These are phyloP conservation scores for Houttuynia cordata DNA, from an alignment of 164 flowering plant species.

Conservation along the genomic window DNA sequence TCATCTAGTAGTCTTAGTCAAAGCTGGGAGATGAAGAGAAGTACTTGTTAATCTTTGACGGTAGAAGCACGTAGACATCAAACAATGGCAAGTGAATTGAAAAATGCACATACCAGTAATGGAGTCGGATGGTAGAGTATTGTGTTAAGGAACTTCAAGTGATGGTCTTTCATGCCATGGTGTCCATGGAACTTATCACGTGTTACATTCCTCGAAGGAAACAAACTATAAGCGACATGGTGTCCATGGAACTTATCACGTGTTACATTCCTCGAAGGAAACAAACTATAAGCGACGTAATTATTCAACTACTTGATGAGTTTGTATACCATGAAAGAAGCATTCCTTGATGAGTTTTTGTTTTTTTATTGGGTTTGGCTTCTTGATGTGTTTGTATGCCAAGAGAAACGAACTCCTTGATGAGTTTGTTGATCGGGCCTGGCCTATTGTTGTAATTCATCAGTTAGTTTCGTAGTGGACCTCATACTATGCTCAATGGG, in stretches of 20 bases:
- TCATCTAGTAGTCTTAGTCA: neutral
- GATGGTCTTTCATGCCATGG: neutral
- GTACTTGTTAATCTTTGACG: neutral
- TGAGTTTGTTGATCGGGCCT: too few relatives aligned
- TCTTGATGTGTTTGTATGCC: too few relatives aligned
- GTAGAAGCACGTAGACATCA: neutral
- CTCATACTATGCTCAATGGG: too few relatives aligned
- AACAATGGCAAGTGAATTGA: too few relatives aligned
- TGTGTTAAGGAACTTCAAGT: neutral
- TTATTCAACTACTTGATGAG: too few relatives aligned
- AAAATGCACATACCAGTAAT: too few relatives aligned
- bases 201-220: neutral
- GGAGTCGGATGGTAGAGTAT: neutral
- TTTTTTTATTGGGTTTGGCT: too few relatives aligned
- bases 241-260: neutral
- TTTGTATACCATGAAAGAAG: too few relatives aligned
- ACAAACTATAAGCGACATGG: neutral
- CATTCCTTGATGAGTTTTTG: too few relatives aligned
- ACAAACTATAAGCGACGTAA: neutral
- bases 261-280: neutral
- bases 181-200: neutral
- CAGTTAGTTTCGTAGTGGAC: too few relatives aligned
- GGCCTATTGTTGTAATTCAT: too few relatives aligned
- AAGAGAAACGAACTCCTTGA: too few relatives aligned
- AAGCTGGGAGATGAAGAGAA: neutral